Evolutionary conservation across 2,329 filamentous ascomycete species (phyloP).

Genomic region (Verticillium tricorpus): DNA sequence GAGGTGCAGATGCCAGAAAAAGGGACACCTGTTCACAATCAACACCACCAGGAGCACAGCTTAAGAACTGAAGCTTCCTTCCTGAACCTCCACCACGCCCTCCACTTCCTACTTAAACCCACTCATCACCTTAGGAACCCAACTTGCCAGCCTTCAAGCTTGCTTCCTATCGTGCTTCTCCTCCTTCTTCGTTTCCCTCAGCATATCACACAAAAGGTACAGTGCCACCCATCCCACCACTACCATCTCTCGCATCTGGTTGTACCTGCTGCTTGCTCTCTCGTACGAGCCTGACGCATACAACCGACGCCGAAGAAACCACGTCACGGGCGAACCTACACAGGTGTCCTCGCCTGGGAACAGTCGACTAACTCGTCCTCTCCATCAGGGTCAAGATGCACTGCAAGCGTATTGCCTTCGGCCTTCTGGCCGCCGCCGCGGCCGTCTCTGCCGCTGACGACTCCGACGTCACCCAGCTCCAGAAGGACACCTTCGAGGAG

Average conservation of each 20-base stretch:
- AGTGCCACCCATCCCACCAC: background rate
- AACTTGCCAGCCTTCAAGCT: background rate
- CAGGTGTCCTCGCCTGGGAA: background rate
- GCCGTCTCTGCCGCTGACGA: conserved; percentile 56
- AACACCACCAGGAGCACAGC: background rate
- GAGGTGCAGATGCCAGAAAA: background rate
- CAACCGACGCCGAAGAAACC: background rate
- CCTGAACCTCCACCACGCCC: background rate
- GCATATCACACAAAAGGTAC: background rate
- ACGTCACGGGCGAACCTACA: background rate
- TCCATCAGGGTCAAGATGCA: conserved; percentile 35
- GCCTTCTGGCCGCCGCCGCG: conserved; percentile 51
- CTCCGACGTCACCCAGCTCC: conserved; percentile 82
- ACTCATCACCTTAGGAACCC: background rate
- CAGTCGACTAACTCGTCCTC: background rate
- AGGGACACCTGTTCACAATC: conserved; percentile 1
- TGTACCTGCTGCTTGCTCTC: background rate
- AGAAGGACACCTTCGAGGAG: conserved; percentile 78
- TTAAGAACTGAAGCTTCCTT: background rate
- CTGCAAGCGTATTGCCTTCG: conserved; percentile 45
- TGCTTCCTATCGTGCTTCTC: background rate
- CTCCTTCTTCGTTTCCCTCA: background rate
- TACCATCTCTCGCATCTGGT: background rate
- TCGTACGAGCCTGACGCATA: background rate
- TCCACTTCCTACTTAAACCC: background rate